Evolutionary conservation across 2,329 filamentous ascomycete genomes (phyloP), one percentile per base, ranked within the genome.

Genomic region (Fusarium avenaceum): DNA sequence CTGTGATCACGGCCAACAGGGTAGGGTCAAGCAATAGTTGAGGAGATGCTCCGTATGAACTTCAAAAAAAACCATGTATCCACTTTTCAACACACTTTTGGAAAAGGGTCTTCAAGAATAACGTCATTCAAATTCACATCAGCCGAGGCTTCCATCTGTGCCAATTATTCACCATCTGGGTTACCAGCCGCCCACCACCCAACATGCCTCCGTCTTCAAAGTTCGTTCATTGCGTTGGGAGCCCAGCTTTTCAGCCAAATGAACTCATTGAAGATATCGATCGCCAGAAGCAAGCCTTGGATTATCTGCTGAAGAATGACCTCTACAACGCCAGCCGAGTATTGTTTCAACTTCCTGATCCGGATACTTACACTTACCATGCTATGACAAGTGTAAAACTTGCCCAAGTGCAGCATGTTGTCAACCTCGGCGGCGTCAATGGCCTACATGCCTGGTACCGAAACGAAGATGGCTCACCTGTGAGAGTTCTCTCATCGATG

Each of bases 371-470:
- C 70, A 81, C 81, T 47, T 87, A 86, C 73, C 83, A 86, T 75
- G 85, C 84, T 64, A 81, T 83, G 59, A 80, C 80, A 40, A 83
- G 82, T 65, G 82, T 86, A 49, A 82, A 78, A 46, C 78, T 87
- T 32, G 76, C 77, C 32, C 78, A 86, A 69, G 84, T 82, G 4
- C 84, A 87, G 72, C 79, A 78, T n/a, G 75, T 80, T 32, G 77
- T 86, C 40, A 72, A 72, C 4, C 73, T 83, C 15, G 84, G 84
- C 42, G 75, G 72, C 47, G 78, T 72, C 49, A 85, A 85, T 56
- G 81, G 80, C 15, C 71, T 86, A 55, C 84, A 86, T 57, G 74
- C 75, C 17, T 86, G 85, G 84, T 86, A 87, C 72, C 79, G 77
- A 39, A 71, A 73, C 45, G 76, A 76, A 7, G 78, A 81, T 57